Percentiles rank a stretch among this genome's conserved stretches.
phyloP scores from a whole-genome alignment of 768 basidiomycete genomes.

The Russula sp. region DNA sequence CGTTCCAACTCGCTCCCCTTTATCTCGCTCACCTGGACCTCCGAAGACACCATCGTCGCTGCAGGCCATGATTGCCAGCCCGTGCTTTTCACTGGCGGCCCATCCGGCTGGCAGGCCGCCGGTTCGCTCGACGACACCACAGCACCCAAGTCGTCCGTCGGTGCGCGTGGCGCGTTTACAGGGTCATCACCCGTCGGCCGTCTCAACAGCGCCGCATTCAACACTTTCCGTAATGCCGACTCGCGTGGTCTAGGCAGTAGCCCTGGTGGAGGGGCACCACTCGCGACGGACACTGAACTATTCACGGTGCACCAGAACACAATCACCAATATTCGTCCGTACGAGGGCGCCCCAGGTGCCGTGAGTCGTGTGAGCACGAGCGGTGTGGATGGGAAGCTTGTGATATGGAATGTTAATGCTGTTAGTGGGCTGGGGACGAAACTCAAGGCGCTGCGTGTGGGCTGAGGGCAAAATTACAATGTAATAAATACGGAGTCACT shows the following conservation, averaged over 20 bases:
- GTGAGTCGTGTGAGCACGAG: constrained; percentile 80
- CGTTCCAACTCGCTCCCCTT: constrained; percentile 73
- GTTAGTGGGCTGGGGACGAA: constrained; percentile 45
- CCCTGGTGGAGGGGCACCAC: constrained; percentile 29
- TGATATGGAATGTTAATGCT: constrained; percentile 77
- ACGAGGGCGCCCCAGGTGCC: constrained; percentile 47
- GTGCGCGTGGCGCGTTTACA: constrained; percentile 40
- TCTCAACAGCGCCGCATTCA: constrained; percentile 90
- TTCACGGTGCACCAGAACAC: constrained; percentile 96
- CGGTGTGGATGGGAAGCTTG: constrained; percentile 89
- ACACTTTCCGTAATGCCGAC: constrained; percentile 89
- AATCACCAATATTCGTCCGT: constrained; percentile 84
- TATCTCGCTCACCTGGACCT: constrained; percentile 79
- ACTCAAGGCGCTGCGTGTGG: constrained; percentile 34
- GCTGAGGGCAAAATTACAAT: constrained; percentile 21
- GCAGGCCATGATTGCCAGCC: constrained; percentile 99
- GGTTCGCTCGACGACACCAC: constrained; percentile 84
- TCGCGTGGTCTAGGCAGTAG: constrained; percentile 47
- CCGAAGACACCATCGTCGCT: constrained; percentile 75
- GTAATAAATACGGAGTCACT: constrained; percentile 4
- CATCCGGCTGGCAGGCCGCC: constrained; percentile 67
- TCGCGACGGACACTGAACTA: constrained; percentile 60
- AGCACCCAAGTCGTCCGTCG: constrained; percentile 36
- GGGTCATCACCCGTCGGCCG: constrained; percentile 44
- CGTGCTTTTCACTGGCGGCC: constrained; percentile 69